Base-by-base conservation (phyloP, 2,329 filamentous ascomycete species). In the Ascochyta fabae region DNA sequence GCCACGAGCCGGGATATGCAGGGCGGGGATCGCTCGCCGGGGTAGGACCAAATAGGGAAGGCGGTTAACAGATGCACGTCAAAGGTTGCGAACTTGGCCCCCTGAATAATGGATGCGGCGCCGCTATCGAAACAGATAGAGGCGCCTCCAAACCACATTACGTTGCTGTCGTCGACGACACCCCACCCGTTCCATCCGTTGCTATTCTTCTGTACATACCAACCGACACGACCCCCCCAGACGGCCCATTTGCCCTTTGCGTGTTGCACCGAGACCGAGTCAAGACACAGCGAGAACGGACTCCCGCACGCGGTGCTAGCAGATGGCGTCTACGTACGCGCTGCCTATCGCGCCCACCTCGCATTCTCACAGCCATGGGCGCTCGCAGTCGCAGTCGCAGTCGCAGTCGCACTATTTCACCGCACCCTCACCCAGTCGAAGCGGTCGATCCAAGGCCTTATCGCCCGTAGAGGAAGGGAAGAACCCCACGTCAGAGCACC, bases 301-400 rank as follows among this genome's bases (percentile, higher is more conserved):
- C 54, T 48, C 36, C 59, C 62, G 59, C 57, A 57, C 49, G 56
- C 58, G 58, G 48, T 53, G 42, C 38, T 54, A 61, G 59, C 53
- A 52, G 38, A 80, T 80, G 78, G 77, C 78, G 57, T 78, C 78
- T 53, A 77, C 75, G 53, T 80, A 80, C 72, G 77, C 77, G 40
- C 71, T 79, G 59, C 78, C 79, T 44, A 56, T 71, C 40, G 67
- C 70, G 51, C 55, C 64, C 48, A 64, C 68, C 51, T 67, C 69
- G 51, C 72, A 72, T 44, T 35, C 69, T 31, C 71, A 73, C 58
- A 66, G 64, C 63, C 72, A 75, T 70, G 71, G 68, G 64, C 75
- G 77, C 55, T 73, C 70, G 33, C 76, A 74, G 52, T 75, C 54
- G 34, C 48, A 52, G 34, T 43, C 53, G 35, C 39, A 42, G 39